These are phyloP conservation scores for Begonia fuchsioides DNA, from an alignment of 306 rosid genomes.

Conservation along the genomic window DNA sequence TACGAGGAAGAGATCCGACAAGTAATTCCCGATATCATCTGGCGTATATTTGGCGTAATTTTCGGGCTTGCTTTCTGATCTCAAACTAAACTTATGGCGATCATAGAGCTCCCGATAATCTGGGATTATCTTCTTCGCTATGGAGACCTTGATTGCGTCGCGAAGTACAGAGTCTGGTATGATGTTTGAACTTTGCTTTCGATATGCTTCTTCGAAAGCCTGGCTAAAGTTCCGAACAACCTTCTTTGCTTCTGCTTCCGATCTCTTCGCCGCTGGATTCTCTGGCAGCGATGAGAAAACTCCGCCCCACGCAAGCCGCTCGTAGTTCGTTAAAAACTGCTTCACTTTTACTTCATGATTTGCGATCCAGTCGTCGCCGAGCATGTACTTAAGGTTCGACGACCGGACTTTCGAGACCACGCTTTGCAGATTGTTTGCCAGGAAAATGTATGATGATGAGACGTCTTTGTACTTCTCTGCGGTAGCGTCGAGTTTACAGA, in stretches of 20 bases:
- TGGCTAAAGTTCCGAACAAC: constrained; percentile 38
- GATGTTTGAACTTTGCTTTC: constrained; percentile 28
- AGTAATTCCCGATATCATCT: constrained; percentile 34
- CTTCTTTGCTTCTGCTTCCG: constrained; percentile 26
- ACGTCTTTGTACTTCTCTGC: constrained; percentile 46
- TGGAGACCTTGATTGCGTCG: constrained; percentile 32
- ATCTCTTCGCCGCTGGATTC: constrained; percentile 19
- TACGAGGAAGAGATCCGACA: constrained; percentile 33
- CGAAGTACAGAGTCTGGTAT: constrained; percentile 31
- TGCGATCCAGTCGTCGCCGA: too few species aligned
- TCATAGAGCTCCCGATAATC: constrained; percentile 35
- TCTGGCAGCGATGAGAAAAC: constrained; percentile 37
- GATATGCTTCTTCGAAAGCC: constrained; percentile 28
- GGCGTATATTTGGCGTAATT: constrained; percentile 32
- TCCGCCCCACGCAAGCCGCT: constrained; percentile 53
- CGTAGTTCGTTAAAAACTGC: constrained; percentile 50
- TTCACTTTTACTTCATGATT: constrained; percentile 47
- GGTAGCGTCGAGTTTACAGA: constrained; percentile 70
- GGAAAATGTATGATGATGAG: constrained; percentile 64
- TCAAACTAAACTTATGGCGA: constrained; percentile 5
- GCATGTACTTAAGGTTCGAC: too few species aligned
- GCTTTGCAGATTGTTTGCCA: constrained; percentile 77
- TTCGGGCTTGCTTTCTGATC: constrained; percentile 10
- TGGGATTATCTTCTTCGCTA: constrained; percentile 23
- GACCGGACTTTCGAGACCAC: too few species aligned